Evolutionary conservation across 148 eudicot genomes (phyloP), one percentile per base, ranked within the genome.

Genomic region (Rhododendron mucronatum): DNA sequence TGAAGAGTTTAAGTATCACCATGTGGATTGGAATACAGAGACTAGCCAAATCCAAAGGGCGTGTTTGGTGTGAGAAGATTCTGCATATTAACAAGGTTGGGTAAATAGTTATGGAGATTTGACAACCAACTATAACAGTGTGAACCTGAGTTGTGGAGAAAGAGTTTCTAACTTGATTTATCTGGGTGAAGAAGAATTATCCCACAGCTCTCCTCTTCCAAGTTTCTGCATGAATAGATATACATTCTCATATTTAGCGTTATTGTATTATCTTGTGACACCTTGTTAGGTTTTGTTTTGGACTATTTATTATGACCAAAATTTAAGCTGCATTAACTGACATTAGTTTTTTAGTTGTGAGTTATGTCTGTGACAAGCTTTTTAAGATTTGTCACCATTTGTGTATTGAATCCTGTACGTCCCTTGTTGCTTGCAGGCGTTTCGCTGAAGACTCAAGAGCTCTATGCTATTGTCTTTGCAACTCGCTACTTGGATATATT

Each of bases 401-500:
- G 35, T 73, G 12, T 11, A 69, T 69, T 16, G 12, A 50, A 84
- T 51, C n/a, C 37, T 53, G 51, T 51, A 50, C n/a, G 21, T 15
- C 13, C 39, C 82, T 55, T 69, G 5, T 85, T 85, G 5, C 84
- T 59, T 91, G 86, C 91, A 97, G 99, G 99, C 78, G 82, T 97
- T 87, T 97, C 99, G 12, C 88, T 97, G 91, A 97, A 94, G 94
- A 95, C 98, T 78, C 99, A 97, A 88, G 99, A 97, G 86, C 98
- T 97, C 63, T 95, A 93, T 89, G 96, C 98, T n/a, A 76, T 97
- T 86, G 98, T 97, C 33, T 97, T 95, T 88, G 94, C 93, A 33
- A 94, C 96, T 91, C 99, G 99, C 85, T 97, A 97, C 93, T 86
- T 97, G 92, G 99, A 97, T 89, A 89, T 97, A 69, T 94, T 97